Evolutionary conservation across 208 protist species (phyloP).

Genomic region (Leishmania arabica): DNA sequence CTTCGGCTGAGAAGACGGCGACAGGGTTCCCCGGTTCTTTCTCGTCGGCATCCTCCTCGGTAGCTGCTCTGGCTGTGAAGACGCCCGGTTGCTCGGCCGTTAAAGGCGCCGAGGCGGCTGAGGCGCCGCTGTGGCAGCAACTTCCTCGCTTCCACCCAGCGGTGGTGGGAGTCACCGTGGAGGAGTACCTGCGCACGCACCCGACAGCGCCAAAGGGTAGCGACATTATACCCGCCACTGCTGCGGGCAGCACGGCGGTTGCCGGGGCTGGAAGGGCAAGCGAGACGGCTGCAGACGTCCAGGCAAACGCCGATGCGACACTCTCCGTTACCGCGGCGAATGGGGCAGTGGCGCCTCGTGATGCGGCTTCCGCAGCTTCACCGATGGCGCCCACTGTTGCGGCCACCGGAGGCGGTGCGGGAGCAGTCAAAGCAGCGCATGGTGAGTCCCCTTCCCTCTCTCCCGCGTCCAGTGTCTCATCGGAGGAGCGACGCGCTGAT

Average conservation of each 20-base stretch:
- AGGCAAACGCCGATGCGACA: background rate
- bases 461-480: background rate
- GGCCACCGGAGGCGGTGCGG: background rate
- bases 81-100: background rate
- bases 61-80: background rate
- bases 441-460: background rate
- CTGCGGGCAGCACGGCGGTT: background rate
- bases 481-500: conserved; percentile 15
- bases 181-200: conserved; percentile 21
- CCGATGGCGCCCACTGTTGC: background rate
- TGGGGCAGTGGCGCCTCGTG: background rate
- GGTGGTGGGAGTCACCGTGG: conserved; percentile 15
- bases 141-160: conserved; percentile 15
- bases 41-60: background rate
- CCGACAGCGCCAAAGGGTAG: background rate
- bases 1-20: background rate
- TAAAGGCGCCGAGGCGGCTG: background rate
- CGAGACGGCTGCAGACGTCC: background rate
- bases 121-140: background rate
- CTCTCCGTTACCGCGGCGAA: background rate
- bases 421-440: too few relatives aligned
- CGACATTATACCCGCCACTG: background rate
- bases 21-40: background rate
- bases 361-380: background rate
- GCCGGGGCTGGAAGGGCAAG: background rate